Conservation (phyloP, 1,284 basidiomycete species). For the Malassezia furfur region DNA sequence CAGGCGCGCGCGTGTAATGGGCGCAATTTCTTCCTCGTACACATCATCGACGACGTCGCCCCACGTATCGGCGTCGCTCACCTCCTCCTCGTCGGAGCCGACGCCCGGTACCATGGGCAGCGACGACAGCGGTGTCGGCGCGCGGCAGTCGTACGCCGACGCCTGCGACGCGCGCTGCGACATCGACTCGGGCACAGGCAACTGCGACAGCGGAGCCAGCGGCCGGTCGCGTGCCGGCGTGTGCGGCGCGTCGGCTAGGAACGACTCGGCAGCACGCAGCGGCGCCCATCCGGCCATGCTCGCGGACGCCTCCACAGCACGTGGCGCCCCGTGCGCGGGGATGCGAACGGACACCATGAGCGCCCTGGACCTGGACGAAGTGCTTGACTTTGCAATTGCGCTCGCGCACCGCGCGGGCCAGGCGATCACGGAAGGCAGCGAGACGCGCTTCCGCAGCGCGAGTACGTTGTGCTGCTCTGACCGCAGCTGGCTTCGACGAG, state of each 20-base stretch:
- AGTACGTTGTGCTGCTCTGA: conserved; percentile 1
- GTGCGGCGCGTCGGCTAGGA: not conserved
- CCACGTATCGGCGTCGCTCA: not conserved
- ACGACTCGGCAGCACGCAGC: conserved; percentile 7
- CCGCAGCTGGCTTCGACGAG: conserved; percentile 22
- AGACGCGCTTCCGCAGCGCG: conserved; percentile 43
- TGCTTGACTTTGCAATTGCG: conserved; percentile 61
- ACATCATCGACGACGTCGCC: not conserved
- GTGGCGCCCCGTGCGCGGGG: not conserved
- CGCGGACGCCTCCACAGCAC: not conserved
- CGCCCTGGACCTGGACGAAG: conserved; percentile 22
- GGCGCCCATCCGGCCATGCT: conserved; percentile 14
- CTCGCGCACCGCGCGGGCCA: conserved; percentile 57
- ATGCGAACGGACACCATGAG: conserved; percentile 1
- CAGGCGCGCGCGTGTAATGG: conserved; percentile 1
- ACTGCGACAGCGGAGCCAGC: conserved; percentile 9
- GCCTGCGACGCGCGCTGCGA: not conserved
- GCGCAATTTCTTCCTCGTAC: not conserved
- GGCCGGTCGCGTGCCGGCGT: not conserved
- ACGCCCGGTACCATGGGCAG: not conserved
- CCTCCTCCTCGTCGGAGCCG: not conserved
- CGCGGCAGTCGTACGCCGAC: not conserved
- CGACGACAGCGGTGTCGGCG: not conserved
- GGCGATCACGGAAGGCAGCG: conserved; percentile 51
- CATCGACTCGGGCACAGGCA: conserved; percentile 6